Conservation (phyloP, 2,329 filamentous ascomycete genomes). For the Exophiala phaeomuriformis region DNA sequence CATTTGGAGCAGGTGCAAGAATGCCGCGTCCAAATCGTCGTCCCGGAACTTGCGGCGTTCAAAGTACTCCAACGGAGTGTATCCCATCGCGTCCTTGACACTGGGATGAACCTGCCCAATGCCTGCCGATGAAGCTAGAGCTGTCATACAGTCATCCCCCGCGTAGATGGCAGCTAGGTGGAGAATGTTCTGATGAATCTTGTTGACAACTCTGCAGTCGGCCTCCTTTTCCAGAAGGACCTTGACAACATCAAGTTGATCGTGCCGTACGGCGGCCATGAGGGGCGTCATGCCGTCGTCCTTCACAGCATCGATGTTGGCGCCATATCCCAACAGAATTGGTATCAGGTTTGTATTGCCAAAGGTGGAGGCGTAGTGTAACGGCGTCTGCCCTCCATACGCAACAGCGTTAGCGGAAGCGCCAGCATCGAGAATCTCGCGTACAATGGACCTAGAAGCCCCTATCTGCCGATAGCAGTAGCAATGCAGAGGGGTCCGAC, state of each 20-base stretch:
- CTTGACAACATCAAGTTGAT: constrained; percentile 20
- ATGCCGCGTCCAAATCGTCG: background rate
- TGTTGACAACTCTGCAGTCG: background rate
- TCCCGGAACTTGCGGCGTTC: background rate
- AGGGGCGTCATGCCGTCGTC: constrained; percentile 17
- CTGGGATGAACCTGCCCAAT: background rate
- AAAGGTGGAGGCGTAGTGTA: constrained; percentile 16
- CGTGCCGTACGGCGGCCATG: constrained; percentile 11
- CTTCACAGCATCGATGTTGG: constrained; percentile 3
- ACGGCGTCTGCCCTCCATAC: constrained; percentile 23
- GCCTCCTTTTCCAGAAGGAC: constrained; percentile 21
- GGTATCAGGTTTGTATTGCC: constrained; percentile 5
- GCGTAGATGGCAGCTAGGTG: background rate
- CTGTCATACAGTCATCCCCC: background rate
- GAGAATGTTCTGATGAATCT: background rate
- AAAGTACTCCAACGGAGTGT: background rate
- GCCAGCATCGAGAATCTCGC: constrained; percentile 32
- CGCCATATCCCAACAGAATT: constrained; percentile 8
- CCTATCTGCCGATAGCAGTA: constrained; percentile 21
- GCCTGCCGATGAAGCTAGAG: background rate
- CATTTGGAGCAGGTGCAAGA: background rate
- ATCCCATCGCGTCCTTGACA: background rate
- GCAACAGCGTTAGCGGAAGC: constrained; percentile 37
- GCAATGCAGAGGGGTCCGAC: constrained; percentile 23
- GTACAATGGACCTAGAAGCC: constrained; percentile 28